phyloP scores from a whole-genome alignment of 2,329 filamentous ascomycete genomes.

The Exophiala xenobiotica region DNA sequence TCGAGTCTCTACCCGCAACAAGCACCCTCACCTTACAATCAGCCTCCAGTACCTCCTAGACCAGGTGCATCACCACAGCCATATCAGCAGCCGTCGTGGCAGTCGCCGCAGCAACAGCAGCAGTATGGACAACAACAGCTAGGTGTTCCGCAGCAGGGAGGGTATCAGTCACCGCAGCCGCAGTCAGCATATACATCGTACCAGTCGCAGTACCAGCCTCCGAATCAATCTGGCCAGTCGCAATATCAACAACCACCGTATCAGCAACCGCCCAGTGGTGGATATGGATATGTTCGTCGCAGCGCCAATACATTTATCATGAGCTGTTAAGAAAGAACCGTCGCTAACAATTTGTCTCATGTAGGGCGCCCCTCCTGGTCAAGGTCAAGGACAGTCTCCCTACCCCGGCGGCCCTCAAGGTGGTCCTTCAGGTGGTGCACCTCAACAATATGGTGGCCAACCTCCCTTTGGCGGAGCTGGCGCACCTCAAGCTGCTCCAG shows the following conservation, averaged over 20 bases:
- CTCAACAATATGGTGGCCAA: slow-evolving; percentile 30
- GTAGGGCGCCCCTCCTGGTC: slow-evolving; percentile 33
- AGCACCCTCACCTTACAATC: slow-evolving; percentile 34
- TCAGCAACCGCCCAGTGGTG: slow-evolving; percentile 35
- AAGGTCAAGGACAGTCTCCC: slow-evolving; percentile 27
- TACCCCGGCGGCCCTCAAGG: slow-evolving; percentile 29
- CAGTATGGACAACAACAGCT: slow-evolving; percentile 39
- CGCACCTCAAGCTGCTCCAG: slow-evolving; percentile 36
- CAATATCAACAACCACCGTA: slow-evolving; percentile 36
- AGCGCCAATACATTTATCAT: slow-evolving; percentile 5
- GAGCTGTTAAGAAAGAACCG: not conserved
- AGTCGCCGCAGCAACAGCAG: slow-evolving; percentile 41
- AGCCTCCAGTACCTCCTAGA: slow-evolving; percentile 37
- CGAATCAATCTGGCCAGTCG: slow-evolving; percentile 35
- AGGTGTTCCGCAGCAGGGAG: slow-evolving; percentile 31
- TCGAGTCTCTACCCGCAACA: slow-evolving; percentile 26
- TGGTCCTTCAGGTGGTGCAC: slow-evolving; percentile 18
- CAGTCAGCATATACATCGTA: slow-evolving; percentile 26
- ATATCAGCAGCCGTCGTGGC: slow-evolving; percentile 43
- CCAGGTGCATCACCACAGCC: slow-evolving; percentile 37
- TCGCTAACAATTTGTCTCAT: slow-evolving; percentile 30
- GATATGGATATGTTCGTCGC: slow-evolving; percentile 37
- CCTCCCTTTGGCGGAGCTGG: slow-evolving; percentile 31
- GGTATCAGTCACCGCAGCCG: slow-evolving; percentile 22
- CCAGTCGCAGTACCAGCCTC: slow-evolving; percentile 27